These are phyloP conservation scores for Penicillium brasilianum DNA, from an alignment of 2,329 filamentous ascomycete species.

Conservation along the genomic window DNA sequence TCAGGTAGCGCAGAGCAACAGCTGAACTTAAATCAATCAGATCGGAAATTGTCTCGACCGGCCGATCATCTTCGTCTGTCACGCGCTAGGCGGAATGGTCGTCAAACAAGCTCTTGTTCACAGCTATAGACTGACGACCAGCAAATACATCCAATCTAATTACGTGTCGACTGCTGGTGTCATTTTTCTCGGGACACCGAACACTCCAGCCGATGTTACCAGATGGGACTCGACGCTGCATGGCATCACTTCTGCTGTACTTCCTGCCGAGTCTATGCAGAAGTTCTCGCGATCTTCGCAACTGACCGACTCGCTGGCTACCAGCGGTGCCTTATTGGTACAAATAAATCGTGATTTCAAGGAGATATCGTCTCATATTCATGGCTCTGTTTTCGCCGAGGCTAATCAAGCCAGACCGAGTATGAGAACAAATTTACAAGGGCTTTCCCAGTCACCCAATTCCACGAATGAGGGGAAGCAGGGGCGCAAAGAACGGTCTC, in stretches of 20 bases:
- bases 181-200: conserved; percentile 77
- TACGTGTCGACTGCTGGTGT: conserved; percentile 77
- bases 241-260: conserved; percentile 67
- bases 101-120: conserved; percentile 69
- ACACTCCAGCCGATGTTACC: conserved; percentile 70
- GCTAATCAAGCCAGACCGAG: too few relatives aligned
- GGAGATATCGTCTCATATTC: conserved; percentile 71
- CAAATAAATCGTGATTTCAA: conserved; percentile 75
- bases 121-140: conserved; percentile 65
- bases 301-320: conserved; percentile 69
- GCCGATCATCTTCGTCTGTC: conserved; percentile 76
- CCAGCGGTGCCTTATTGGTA: conserved; percentile 70
- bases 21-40: conserved; percentile 28
- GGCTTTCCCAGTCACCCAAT: too few relatives aligned
- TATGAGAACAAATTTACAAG: too few relatives aligned
- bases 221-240: conserved; percentile 71
- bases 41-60: conserved; percentile 57
- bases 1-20: background rate
- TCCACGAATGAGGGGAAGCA: background rate
- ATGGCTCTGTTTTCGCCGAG: conserved; percentile 74
- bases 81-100: conserved; percentile 74
- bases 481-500: background rate
- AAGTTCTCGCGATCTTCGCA: too few relatives aligned
- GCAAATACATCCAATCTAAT: conserved; percentile 67
- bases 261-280: conserved; percentile 70